Evolutionary conservation across 768 basidiomycete species (phyloP).

Genomic region (Xerocomellus dryophilus): DNA sequence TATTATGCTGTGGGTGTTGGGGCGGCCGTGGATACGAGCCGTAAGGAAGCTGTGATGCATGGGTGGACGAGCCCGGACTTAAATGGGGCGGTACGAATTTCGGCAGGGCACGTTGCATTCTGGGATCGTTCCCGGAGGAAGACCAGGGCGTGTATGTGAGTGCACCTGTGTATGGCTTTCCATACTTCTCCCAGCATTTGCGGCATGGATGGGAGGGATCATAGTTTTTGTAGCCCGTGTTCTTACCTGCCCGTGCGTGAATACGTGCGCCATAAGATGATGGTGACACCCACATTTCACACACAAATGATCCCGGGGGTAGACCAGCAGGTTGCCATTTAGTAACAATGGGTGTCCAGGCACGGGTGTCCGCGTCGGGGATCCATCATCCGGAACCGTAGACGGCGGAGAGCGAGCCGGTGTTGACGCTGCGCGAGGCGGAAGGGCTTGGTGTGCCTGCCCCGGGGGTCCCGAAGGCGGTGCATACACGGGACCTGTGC

Average conservation of each 20-base stretch:
- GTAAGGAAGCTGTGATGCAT: not conserved
- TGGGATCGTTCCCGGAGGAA: conserved; percentile 15
- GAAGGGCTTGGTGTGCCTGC: not conserved
- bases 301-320: conserved; percentile 62
- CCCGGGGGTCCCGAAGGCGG: conserved; percentile 9
- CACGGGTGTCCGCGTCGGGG: conserved; percentile 59
- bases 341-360: conserved; percentile 67
- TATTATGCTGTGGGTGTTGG: conserved; percentile 9
- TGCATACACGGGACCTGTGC: conserved; percentile 3
- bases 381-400: conserved; percentile 45
- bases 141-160: conserved; percentile 51
- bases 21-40: not conserved
- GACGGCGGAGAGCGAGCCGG: conserved; percentile 12
- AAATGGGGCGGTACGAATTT: conserved; percentile 24
- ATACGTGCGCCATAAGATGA: not conserved
- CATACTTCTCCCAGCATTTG: conserved; percentile 73
- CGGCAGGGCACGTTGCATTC: conserved; percentile 32
- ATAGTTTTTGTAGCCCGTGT: conserved; percentile 68
- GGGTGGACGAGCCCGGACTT: not conserved
- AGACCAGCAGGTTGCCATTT: conserved; percentile 62
- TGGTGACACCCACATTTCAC: conserved; percentile 53
- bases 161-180: conserved; percentile 57
- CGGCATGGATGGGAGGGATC: conserved; percentile 68
- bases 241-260: conserved; percentile 48
- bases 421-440: conserved; percentile 12